These are phyloP conservation scores for Ophiostoma pallidulum DNA, from an alignment of 2,329 filamentous ascomycete genomes.

Conservation along the genomic window DNA sequence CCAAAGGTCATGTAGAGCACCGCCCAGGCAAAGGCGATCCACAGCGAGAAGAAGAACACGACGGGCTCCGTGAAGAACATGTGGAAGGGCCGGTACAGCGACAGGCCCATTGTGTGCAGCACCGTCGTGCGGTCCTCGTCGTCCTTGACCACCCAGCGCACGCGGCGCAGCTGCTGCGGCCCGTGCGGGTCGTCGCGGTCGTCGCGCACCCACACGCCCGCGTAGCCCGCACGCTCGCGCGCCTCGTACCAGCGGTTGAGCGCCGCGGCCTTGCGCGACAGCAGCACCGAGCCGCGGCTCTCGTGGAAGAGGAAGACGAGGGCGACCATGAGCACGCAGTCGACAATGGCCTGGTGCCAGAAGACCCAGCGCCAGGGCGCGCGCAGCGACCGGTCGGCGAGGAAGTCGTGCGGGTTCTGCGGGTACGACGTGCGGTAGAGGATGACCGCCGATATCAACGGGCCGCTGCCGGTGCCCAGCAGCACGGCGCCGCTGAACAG, in stretches of 20 bases:
- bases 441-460: slow-evolving; percentile 61
- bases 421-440: slow-evolving; percentile 43
- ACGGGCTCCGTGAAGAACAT: slow-evolving; percentile 67
- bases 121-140: slow-evolving; percentile 68
- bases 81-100: slow-evolving; percentile 68
- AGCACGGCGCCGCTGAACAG: slow-evolving; percentile 74
- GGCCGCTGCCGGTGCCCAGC: slow-evolving; percentile 70
- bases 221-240: slow-evolving; percentile 55
- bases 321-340: slow-evolving; percentile 51
- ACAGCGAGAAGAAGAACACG: slow-evolving; percentile 79
- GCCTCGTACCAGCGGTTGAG: slow-evolving; percentile 73
- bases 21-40: slow-evolving; percentile 85
- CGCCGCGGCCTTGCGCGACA: slow-evolving; percentile 62
- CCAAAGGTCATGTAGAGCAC: slow-evolving; percentile 78
- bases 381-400: slow-evolving; percentile 17
- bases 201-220: slow-evolving; percentile 34
- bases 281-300: slow-evolving; percentile 69
- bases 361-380: slow-evolving; percentile 78
- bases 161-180: slow-evolving; percentile 37
- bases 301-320: slow-evolving; percentile 68
- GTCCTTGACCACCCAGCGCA: slow-evolving; percentile 71
- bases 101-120: slow-evolving; percentile 60
- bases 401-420: slow-evolving; percentile 12
- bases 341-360: slow-evolving; percentile 70
- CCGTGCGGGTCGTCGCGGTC: not conserved